phyloP scores from a whole-genome alignment of 1,139 yeast genomes.

The Yamadazyma conglobata region DNA sequence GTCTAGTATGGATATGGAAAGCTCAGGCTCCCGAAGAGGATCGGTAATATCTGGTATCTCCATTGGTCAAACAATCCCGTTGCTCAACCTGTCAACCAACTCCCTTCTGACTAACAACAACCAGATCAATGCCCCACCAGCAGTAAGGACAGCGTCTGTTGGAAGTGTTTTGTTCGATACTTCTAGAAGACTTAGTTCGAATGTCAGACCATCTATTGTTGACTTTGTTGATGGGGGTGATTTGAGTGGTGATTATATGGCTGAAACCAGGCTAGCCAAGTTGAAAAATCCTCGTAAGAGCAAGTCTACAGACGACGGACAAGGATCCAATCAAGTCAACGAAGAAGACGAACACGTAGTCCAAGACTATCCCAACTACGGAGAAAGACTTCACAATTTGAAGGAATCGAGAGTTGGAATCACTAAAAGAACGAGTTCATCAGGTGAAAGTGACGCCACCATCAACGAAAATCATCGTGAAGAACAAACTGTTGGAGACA shows the following conservation, averaged over 20 bases:
- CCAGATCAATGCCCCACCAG: conserved; percentile 8
- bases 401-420: conserved; percentile 4
- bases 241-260: conserved; percentile 20
- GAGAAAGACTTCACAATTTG: conserved; percentile 1
- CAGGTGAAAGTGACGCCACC: conserved; percentile 14
- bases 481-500: conserved; percentile 2
- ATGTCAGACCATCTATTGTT: conserved; percentile 17
- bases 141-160: conserved; percentile 22
- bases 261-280: conserved; percentile 24
- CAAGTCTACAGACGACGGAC: conserved; percentile 3
- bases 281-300: conserved; percentile 34
- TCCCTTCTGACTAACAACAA: conserved; percentile 19
- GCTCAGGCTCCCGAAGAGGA: conserved; percentile 16
- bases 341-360: conserved; percentile 5
- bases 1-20: conserved; percentile 11
- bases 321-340: conserved; percentile 4
- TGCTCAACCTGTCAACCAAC: conserved; percentile 29
- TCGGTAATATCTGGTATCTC: conserved; percentile 25
- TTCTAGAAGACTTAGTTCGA: conserved; percentile 20
- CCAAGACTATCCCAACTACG: neutral
- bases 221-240: conserved; percentile 30
- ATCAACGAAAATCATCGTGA: conserved; percentile 12
- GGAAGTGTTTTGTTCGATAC: conserved; percentile 27
- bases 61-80: conserved; percentile 39
- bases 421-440: conserved; percentile 7